Conservation (phyloP, 495 filamentous ascomycete genomes). For the Achaetomiella virescens region DNA sequence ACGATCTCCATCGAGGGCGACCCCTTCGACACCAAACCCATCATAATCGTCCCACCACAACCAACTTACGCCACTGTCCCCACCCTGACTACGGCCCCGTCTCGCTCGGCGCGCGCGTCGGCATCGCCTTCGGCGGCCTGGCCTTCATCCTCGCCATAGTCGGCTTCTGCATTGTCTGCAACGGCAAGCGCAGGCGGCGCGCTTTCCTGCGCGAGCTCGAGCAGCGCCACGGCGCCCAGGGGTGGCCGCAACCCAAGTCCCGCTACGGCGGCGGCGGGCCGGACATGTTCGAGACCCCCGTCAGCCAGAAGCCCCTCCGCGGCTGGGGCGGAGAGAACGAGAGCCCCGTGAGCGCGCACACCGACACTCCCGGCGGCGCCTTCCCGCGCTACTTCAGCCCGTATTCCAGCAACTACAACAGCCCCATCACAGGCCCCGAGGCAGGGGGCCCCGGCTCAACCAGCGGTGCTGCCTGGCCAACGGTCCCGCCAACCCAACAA, state of each 20-base stretch:
- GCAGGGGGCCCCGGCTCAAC: constrained; percentile 24
- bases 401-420: constrained; percentile 42
- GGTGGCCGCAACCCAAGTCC: constrained; percentile 33
- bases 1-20: constrained; percentile 41
- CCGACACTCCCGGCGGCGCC: constrained; percentile 17
- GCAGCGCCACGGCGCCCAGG: constrained; percentile 25
- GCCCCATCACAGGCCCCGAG: constrained; percentile 40
- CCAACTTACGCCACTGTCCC: constrained; percentile 23
- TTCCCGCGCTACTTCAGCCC: constrained; percentile 46
- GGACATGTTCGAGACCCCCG: constrained; percentile 44
- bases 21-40: constrained; percentile 41
- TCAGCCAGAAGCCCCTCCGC: constrained; percentile 42
- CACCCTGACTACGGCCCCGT: constrained; percentile 33
- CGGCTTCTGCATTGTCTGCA: constrained; percentile 43
- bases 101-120: constrained; percentile 44
- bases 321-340: constrained; percentile 36
- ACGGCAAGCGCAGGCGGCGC: constrained; percentile 43
- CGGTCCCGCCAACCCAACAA: constrained; percentile 14
- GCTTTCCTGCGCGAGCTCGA: constrained; percentile 38
- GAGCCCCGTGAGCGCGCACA: constrained; percentile 38
- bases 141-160: constrained; percentile 35
- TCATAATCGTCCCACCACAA: constrained; percentile 38
- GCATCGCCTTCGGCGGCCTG: constrained; percentile 45
- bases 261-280: constrained; percentile 18
- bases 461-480: constrained; percentile 20